Evolutionary conservation across 768 basidiomycete genomes (phyloP).

Genomic region (Neoboletus subvelutipes): DNA sequence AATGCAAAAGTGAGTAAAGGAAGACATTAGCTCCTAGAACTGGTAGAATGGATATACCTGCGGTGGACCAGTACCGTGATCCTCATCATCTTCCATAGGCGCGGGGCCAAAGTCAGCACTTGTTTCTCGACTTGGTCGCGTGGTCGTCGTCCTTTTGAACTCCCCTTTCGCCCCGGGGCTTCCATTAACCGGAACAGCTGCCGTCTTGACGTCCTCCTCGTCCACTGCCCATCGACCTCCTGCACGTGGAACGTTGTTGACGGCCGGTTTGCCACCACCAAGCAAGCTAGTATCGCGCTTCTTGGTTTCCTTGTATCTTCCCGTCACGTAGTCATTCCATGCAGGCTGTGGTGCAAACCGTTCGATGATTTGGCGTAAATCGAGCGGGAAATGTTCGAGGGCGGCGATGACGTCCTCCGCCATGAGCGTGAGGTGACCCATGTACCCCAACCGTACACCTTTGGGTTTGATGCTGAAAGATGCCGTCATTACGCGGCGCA

Average conservation of each 20-base stretch:
- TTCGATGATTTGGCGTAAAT: constrained; percentile 64
- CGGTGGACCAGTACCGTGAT: constrained; percentile 43
- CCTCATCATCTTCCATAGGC: constrained; percentile 47
- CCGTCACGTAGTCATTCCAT: constrained; percentile 90
- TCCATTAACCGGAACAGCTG: constrained; percentile 22
- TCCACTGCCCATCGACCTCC: constrained; percentile 66
- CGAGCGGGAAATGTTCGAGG: constrained; percentile 82
- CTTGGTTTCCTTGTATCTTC: constrained; percentile 84
- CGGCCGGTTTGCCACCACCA: constrained; percentile 80
- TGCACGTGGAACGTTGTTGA: constrained; percentile 37
- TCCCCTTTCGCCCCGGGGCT: constrained; percentile 47
- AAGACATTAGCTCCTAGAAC: neutral
- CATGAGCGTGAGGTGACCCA: constrained; percentile 95
- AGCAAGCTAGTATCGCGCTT: constrained; percentile 74
- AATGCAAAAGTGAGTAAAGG: neutral
- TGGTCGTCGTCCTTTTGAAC: constrained; percentile 50
- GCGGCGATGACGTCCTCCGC: constrained; percentile 93
- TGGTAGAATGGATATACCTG: constrained; percentile 37
- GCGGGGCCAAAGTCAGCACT: constrained; percentile 68
- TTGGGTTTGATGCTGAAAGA: constrained; percentile 62
- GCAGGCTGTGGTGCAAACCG: constrained; percentile 69
- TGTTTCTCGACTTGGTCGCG: constrained; percentile 45
- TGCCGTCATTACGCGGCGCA: constrained; percentile 5
- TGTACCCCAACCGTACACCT: constrained; percentile 84
- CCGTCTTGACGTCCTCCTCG: constrained; percentile 48